These are phyloP conservation scores for Rhizophora mangle DNA, from an alignment of 345 rosid species.

Conservation along the genomic window DNA sequence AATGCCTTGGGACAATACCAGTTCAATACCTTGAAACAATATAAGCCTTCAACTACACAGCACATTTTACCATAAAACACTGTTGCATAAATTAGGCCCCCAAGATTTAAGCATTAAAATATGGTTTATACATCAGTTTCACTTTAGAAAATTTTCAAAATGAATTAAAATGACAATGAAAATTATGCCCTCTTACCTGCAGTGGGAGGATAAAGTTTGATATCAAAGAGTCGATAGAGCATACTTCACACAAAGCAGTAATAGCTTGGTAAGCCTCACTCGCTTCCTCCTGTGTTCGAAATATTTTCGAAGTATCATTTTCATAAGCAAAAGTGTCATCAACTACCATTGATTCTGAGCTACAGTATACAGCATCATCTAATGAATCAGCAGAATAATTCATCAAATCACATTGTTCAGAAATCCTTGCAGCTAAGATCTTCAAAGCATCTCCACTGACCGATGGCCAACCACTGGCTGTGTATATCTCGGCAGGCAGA, in stretches of 20 bases:
- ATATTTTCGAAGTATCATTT: slow-evolving; percentile 45
- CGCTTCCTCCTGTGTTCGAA: slow-evolving; percentile 52
- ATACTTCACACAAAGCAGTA: slow-evolving; percentile 85
- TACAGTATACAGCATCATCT: slow-evolving; percentile 33
- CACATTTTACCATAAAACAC: too few species aligned
- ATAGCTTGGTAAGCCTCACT: slow-evolving; percentile 92
- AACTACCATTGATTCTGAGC: slow-evolving; percentile 17
- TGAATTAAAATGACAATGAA: too few species aligned
- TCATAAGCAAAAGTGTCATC: slow-evolving; percentile 53
- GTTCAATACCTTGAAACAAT: too few species aligned
- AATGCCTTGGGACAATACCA: too few species aligned
- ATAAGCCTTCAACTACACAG: too few species aligned
- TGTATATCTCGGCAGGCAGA: slow-evolving; percentile 56
- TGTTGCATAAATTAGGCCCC: too few species aligned
- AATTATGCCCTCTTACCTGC: slow-evolving; percentile 50
- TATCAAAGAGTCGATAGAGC: slow-evolving; percentile 85
- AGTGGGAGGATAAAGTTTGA: slow-evolving; percentile 92
- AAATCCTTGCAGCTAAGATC: slow-evolving; percentile 71
- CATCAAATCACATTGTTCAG: slow-evolving; percentile 54
- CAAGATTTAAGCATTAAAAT: background rate
- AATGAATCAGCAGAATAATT: slow-evolving; percentile 34
- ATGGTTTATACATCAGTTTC: too few species aligned
- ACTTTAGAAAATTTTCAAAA: too few species aligned
- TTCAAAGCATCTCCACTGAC: slow-evolving; percentile 72
- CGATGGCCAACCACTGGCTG: slow-evolving; percentile 88